Base-by-base conservation (phyloP, 345 rosid species). In the Brassica nigra region DNA sequence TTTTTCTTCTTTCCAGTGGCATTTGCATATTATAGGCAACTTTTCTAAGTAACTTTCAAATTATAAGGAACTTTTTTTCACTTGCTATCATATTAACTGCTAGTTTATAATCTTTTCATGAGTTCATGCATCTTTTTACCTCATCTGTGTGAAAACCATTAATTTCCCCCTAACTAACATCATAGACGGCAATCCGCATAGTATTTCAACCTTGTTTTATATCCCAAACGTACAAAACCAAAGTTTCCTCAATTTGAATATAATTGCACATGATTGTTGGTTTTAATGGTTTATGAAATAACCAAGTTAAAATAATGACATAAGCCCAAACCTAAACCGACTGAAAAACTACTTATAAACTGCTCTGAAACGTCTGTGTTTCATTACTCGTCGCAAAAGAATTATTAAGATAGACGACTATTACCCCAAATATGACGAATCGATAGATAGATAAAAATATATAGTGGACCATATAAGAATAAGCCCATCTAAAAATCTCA, bases 401-500 rank as follows among this genome's bases (percentile, higher is more conserved):
- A 4, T 12, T 44, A 28, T 6, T 12, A 30, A 6, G 39, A 64
- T 23, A 23, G 27, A 64, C 33, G 29, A 15, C 70, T 9, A 37
- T n/a, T 64, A 64, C 23, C 27, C 44, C 68, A 36, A 8, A 66
- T 9, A 66, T 66, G 52, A 65, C 68, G 9, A 2, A 62, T 62
- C 29, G 36, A 11, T 11, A 12, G 36, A 62, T 12, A 29, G 27
- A 23, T 23, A 23, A 23, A 10, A 61, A 12, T 58, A 58, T 58
- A 59, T 28, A 62, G 18, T 4, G 7, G 30, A 66, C 29, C 29
- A 18, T 0, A 66, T 8, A 10, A 37, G 18, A n/a, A n/a, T 7
- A 7, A 47, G n/a, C n/a, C 34, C 31, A 61, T 42, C 47, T 33
- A 58, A 44, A 59, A 63, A 75, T 14, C 70, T 78, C 95, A 92